Percentiles rank a stretch among this genome's conserved stretches.
phyloP scores from a whole-genome alignment of 176 grass and related monocot species.

The Typha latifolia region DNA sequence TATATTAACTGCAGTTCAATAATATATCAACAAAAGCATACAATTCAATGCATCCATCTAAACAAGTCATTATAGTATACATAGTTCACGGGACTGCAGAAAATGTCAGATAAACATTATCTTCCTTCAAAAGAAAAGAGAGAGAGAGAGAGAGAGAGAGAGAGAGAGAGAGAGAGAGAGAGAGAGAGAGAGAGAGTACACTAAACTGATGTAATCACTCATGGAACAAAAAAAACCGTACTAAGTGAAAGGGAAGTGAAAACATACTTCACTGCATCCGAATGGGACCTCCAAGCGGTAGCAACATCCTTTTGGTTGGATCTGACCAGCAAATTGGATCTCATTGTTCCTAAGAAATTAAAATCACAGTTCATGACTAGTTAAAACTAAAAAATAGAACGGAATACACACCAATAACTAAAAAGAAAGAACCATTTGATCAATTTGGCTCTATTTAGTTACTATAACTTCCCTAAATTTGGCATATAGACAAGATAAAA shows the following conservation, averaged over 20 bases:
- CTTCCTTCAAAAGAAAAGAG: neutral
- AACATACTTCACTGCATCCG: conserved; percentile 48
- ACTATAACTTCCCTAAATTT: neutral
- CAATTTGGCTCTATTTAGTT: neutral
- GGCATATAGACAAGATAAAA: neutral
- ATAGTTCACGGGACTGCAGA: neutral
- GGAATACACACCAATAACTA: neutral
- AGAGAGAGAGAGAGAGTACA: neutral
- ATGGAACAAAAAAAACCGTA: too few relatives aligned
- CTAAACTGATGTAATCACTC: neutral
- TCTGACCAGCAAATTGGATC: conserved; percentile 84
- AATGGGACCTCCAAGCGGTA: conserved; percentile 46
- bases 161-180: neutral
- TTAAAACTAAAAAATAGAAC: neutral
- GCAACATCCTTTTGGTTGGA: conserved; percentile 72
- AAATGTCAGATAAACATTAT: neutral
- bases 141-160: neutral
- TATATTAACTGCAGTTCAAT: neutral
- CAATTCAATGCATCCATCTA: neutral
- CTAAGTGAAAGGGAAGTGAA: neutral
- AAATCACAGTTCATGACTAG: conserved; percentile 2
- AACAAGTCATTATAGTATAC: neutral
- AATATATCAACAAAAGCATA: neutral
- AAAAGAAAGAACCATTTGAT: neutral
- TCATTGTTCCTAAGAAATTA: conserved; percentile 62